A percentile compares a stretch with the other conserved stretches of the same genome.
Conservation (phyloP, 208 protist species). For the Trypanosoma platydactyli region DNA sequence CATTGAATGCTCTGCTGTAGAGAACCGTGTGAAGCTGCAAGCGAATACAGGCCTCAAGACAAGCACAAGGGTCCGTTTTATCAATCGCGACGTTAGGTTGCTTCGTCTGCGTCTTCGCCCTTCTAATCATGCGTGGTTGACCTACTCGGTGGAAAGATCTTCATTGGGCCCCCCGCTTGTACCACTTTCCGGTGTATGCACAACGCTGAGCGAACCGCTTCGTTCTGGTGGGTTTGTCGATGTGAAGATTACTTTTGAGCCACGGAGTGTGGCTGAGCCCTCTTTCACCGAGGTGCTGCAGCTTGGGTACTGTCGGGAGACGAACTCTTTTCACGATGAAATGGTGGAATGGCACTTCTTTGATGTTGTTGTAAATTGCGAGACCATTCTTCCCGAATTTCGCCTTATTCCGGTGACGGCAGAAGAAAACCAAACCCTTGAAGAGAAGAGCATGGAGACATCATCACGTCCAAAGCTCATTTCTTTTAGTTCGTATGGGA, state of each 20-base stretch:
- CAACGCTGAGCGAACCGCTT: slow-evolving; percentile 28
- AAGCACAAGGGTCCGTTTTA: slow-evolving; percentile 58
- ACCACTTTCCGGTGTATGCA: slow-evolving; percentile 5
- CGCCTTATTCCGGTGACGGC: slow-evolving; percentile 31
- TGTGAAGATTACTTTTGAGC: slow-evolving; percentile 67
- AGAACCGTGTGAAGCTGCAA: slow-evolving; percentile 37
- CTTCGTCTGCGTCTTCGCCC: slow-evolving; percentile 63
- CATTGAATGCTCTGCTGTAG: slow-evolving; percentile 58
- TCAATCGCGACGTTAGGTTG: slow-evolving; percentile 57
- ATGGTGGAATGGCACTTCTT: slow-evolving; percentile 79
- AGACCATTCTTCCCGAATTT: slow-evolving; percentile 65
- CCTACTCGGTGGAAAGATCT: slow-evolving; percentile 34
- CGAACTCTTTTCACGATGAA: slow-evolving; percentile 69
- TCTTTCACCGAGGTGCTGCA: slow-evolving; percentile 47
- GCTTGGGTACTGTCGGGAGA: slow-evolving; percentile 68
- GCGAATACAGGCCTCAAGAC: slow-evolving; percentile 35
- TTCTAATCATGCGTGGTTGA: slow-evolving; percentile 71
- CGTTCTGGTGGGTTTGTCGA: slow-evolving; percentile 84
- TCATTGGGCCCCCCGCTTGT: slow-evolving; percentile 41
- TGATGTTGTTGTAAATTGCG: slow-evolving; percentile 52
- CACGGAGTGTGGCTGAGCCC: slow-evolving; percentile 47
- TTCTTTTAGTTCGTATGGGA: not conserved
- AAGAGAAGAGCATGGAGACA: not conserved
- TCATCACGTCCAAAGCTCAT: not conserved
- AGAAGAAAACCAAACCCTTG: not conserved